Conservation (phyloP, 2,329 filamentous ascomycete species). For the Helotiales sp. region DNA sequence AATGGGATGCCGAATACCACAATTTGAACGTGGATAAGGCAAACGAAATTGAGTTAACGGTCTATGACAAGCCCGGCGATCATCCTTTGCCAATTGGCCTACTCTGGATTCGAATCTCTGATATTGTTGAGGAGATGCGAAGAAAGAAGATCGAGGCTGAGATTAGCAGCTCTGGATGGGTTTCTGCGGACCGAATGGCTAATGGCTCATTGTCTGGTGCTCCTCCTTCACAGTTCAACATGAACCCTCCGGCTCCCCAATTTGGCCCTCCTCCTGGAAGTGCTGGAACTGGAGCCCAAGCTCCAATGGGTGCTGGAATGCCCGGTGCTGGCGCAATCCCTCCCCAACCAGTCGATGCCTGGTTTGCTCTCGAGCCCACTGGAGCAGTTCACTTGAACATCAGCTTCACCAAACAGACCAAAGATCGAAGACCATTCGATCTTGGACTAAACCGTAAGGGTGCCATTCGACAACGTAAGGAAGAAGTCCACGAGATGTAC, state of each 20-base stretch:
- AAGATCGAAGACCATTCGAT: slow-evolving; percentile 81
- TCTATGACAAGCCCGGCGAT: slow-evolving; percentile 94
- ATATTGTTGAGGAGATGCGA: slow-evolving; percentile 96
- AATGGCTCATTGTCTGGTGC: slow-evolving; percentile 55
- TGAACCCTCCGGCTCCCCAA: slow-evolving; percentile 54
- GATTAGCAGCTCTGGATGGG: slow-evolving; percentile 93
- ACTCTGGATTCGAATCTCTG: slow-evolving; percentile 95
- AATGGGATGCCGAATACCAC: slow-evolving; percentile 90
- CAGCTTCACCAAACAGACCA: slow-evolving; percentile 90
- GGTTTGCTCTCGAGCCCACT: slow-evolving; percentile 96
- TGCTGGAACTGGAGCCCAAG: slow-evolving; percentile 43
- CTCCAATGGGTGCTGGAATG: slow-evolving; percentile 36
- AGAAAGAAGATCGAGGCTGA: slow-evolving; percentile 97
- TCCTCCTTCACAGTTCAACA: slow-evolving; percentile 60
- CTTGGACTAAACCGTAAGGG: slow-evolving; percentile 92
- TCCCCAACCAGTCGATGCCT: slow-evolving; percentile 76
- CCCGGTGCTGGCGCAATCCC: slow-evolving; percentile 43
- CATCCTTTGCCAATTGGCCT: slow-evolving; percentile 91
- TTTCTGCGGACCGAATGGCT: slow-evolving; percentile 94
- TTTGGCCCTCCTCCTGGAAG: slow-evolving; percentile 51
- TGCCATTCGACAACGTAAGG: slow-evolving; percentile 95
- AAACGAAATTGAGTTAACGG: slow-evolving; percentile 96
- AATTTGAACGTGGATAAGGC: slow-evolving; percentile 96
- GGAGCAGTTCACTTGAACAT: slow-evolving; percentile 90
- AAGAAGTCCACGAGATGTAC: slow-evolving; percentile 98